A percentile compares a stretch with the other conserved stretches of the same genome.
phyloP scores from a whole-genome alignment of 305 asterid genomes.

The Monarda citriodora region DNA sequence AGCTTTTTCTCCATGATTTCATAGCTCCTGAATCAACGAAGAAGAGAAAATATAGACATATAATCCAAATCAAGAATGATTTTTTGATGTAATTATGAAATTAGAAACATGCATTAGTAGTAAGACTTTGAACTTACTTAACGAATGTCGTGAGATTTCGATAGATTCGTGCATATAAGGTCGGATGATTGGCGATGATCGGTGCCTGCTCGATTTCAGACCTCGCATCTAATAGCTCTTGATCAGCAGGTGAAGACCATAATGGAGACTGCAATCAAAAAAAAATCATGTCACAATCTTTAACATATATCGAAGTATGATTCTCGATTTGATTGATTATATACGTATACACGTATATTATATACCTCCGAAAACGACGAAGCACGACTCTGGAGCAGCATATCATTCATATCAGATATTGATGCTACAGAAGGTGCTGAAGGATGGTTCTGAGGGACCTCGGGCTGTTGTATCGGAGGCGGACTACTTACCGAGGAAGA shows the following conservation, averaged over 20 bases:
- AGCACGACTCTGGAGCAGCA: slow-evolving; percentile 42
- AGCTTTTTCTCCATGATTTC: slow-evolving; percentile 64
- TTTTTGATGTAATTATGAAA: too few species aligned
- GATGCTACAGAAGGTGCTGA: slow-evolving; percentile 26
- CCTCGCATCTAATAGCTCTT: slow-evolving; percentile 43
- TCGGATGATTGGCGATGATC: slow-evolving; percentile 16
- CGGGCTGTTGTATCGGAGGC: slow-evolving; percentile 15
- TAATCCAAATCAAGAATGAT: neutral
- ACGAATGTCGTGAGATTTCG: slow-evolving; percentile 52
- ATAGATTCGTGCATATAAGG: slow-evolving; percentile 55
- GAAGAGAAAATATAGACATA: neutral
- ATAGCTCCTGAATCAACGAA: slow-evolving; percentile 48
- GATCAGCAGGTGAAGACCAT: slow-evolving; percentile 58
- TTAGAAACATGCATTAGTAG: neutral
- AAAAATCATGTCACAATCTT: neutral
- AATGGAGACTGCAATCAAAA: slow-evolving; percentile 41
- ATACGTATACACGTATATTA: neutral
- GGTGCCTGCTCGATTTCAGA: slow-evolving; percentile 40
- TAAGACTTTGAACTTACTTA: slow-evolving; percentile 32
- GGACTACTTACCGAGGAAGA: slow-evolving; percentile 17
- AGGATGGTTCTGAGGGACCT: slow-evolving; percentile 14
- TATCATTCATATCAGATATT: slow-evolving; percentile 50
- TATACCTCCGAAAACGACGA: slow-evolving; percentile 48
- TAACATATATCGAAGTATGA: neutral
- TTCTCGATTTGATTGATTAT: too few species aligned